Base-by-base conservation (phyloP, 352 stramenopile species). In the Pythium phragmiticola region DNA sequence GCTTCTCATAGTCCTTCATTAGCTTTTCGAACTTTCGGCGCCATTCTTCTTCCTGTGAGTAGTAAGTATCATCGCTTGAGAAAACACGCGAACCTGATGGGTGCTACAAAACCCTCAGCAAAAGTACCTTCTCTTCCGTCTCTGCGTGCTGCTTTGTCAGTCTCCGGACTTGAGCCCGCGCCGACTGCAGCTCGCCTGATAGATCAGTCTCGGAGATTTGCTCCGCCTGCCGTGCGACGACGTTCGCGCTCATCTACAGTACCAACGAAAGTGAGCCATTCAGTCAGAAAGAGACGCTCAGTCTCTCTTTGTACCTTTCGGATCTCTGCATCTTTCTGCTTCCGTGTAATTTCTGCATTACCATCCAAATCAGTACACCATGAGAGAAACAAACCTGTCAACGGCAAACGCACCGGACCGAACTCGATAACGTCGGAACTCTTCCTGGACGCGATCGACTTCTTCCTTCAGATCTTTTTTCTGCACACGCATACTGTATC, bases 251-350 rank as follows among this genome's bases (percentile, higher is more conserved):
- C 70, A 93, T 92, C 84, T 95, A 8, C 70, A 19, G 12, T n/a
- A 58, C 7, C n/a, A 48, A 37, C 37, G 5, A 16, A 41, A 42
- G 2, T 43, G 16, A 46, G 50, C 0, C 11, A 46, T 7, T 12
- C 9, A 12, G 30, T 19, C 6, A 55, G 16, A 7, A 8, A 30
- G 4, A 30, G 26, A 30, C 26, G 26, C 26, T 30, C 4, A 5
- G 26, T 30, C 26, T 50, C 6, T n/a, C 8, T 39, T 39, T 54
- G 56, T 36, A 94, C 87, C 77, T 95, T 95, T 57, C 79, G 76
- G 45, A 94, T 87, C 63, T 95, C 84, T 0, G 87, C 84, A 33
- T 95, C 87, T 68, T 95, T 94, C 62, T 95, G 87, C 63, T 95
- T 95, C n/a, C 87, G 66, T 19, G 85, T 90, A 65, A 95, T 95